Evolutionary conservation across 257 asterid genomes (phyloP), one percentile per base, ranked within the genome.

Genomic region (Ilex aquifolium): DNA sequence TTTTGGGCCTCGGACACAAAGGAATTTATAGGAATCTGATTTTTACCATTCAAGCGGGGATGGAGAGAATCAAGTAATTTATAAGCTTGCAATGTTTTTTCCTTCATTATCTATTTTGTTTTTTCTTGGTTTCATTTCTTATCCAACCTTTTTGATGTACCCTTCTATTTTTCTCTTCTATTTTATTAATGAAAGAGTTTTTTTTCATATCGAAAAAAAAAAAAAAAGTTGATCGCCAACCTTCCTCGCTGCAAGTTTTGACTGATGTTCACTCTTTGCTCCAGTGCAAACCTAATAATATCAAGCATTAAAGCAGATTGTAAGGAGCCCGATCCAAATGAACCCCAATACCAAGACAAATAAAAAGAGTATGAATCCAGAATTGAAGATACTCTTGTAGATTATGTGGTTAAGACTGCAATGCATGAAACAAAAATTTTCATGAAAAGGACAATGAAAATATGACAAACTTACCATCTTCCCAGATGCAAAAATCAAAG

Each of bases 201-300:
- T 21, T 21, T 21, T 21, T 21, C 27, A 21, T 21, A 21, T 21
- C 27, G 1, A 21, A 21, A 21, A 21, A 21, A 21, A 21, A 21
- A 21, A 21, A 21, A 21, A 21, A 21, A 0, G 27, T 21, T 21
- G 27, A 42, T 60, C 21, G 10, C 52, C 48, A 76, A 86, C 95
- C 88, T 87, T 87, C 58, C 91, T 80, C 14, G 91, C 95, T 50
- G 95, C 91, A 82, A 86, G 70, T 69, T 78, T 84, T 40, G 91
- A 86, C 51, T 84, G 95, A 46, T 82, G 83, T 73, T 86, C 95
- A 36, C 95, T 86, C 81, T 86, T 86, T 56, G 95, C 95, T 68
- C 95, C 91, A n/a, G 95, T 82, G 65, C 95, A 86, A 59, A 86
- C 95, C 95, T 86, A 67, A 66, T 7, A 31, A 44, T 49, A 40